A percentile compares a stretch with the other conserved stretches of the same genome.
These are phyloP conservation scores for Nephelium lappaceum DNA, from an alignment of 345 rosid species.

Conservation along the genomic window DNA sequence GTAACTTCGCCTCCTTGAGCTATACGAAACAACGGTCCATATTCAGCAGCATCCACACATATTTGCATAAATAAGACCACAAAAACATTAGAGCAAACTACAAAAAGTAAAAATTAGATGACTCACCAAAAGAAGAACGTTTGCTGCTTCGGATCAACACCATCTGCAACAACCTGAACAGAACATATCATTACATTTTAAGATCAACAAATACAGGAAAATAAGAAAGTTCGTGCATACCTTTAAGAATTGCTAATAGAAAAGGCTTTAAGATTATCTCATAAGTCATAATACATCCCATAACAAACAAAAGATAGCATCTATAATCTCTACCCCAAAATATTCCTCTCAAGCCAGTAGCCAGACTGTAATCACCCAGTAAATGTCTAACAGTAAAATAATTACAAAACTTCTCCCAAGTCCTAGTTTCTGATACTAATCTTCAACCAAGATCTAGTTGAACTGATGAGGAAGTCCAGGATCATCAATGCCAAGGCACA, in stretches of 20 bases:
- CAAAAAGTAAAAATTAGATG: slow-evolving; percentile 2
- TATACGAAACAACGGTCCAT: slow-evolving; percentile 30
- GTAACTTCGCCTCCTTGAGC: slow-evolving; percentile 71
- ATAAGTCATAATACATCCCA: not conserved
- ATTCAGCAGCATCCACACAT: slow-evolving; percentile 3
- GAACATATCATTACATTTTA: slow-evolving; percentile 22
- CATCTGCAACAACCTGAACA: slow-evolving; percentile 70
- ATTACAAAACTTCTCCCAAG: not conserved
- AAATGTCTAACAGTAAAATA: not conserved
- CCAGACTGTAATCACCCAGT: not conserved
- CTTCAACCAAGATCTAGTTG: not conserved
- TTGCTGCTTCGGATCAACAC: slow-evolving; percentile 90
- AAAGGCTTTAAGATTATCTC: not conserved
- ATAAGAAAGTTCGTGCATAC: not conserved
- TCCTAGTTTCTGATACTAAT: not conserved
- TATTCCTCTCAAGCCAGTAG: not conserved
- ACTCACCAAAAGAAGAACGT: slow-evolving; percentile 82
- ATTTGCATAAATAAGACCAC: slow-evolving; percentile 10
- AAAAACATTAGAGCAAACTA: slow-evolving; percentile 15
- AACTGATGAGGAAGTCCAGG: too few species aligned
- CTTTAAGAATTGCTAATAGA: not conserved
- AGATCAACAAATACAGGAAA: not conserved
- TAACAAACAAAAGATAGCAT: not conserved
- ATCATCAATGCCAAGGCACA: not conserved
- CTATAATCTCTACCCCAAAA: not conserved